These are phyloP conservation scores for Ajuga chamaepitys DNA, from an alignment of 257 asterid species.

Conservation along the genomic window DNA sequence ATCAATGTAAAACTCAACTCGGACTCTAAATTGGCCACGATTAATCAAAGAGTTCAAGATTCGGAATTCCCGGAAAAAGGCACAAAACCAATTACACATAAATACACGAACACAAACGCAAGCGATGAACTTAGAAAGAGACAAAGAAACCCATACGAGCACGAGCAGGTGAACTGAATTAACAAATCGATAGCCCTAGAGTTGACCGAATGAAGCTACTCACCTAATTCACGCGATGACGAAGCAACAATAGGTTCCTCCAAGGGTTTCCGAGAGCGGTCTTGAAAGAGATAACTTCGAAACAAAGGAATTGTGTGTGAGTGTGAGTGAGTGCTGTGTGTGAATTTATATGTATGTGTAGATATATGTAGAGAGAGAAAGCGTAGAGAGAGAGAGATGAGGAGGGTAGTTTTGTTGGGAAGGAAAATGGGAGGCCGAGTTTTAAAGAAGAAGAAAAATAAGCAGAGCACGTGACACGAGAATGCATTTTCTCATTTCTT, in stretches of 20 bases:
- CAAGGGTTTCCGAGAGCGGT: constrained; percentile 13
- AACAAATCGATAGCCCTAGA: constrained; percentile 31
- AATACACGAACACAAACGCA: not conserved
- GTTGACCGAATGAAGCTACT: constrained; percentile 37
- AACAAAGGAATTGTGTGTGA: constrained; percentile 21
- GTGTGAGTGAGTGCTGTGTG: constrained; percentile 15
- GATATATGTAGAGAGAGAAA: constrained; percentile 2
- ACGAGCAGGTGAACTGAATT: constrained; percentile 20
- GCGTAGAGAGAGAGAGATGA: constrained; percentile 13
- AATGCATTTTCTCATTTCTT: not conserved
- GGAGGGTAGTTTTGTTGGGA: constrained; percentile 16
- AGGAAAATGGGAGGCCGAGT: constrained; percentile 28
- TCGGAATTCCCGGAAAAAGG: constrained; percentile 18
- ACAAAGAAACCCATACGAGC: constrained; percentile 1
- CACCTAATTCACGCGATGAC: constrained; percentile 26
- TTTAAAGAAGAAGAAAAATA: constrained; percentile 26
- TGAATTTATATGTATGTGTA: constrained; percentile 17
- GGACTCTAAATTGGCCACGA: not conserved
- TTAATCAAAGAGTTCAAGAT: constrained; percentile 15
- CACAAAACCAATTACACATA: not conserved
- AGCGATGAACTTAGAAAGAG: not conserved
- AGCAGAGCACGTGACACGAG: constrained; percentile 28
- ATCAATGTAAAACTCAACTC: not conserved
- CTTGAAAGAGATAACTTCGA: constrained; percentile 18
- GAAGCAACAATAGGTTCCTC: constrained; percentile 15